A percentile compares a stretch with the other conserved stretches of the same genome.
Conservation (phyloP, 1,139 yeast species). For the Sugiyamaella grinbergsii region DNA sequence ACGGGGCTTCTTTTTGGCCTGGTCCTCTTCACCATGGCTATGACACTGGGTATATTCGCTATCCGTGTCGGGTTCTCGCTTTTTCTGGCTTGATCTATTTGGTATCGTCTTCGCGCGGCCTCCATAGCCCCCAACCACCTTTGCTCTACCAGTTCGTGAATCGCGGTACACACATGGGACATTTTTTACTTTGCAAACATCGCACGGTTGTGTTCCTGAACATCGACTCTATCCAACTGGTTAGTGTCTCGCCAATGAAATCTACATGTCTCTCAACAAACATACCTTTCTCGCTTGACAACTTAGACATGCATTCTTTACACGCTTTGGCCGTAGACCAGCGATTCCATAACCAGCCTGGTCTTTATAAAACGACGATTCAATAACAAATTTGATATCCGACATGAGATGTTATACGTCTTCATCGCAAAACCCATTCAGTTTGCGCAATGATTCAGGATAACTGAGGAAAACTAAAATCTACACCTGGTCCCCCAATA, state of each 20-base stretch:
- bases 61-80: neutral
- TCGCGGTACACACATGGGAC: slow-evolving; percentile 27
- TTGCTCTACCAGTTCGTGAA: slow-evolving; percentile 5
- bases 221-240: slow-evolving; percentile 26
- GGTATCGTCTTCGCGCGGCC: slow-evolving; percentile 4
- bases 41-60: too few species aligned
- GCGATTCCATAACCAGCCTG: slow-evolving; percentile 14
- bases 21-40: neutral
- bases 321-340: slow-evolving; percentile 26
- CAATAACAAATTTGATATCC: slow-evolving; percentile 27
- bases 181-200: slow-evolving; percentile 24
- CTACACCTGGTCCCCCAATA: neutral
- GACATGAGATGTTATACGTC: slow-evolving; percentile 21
- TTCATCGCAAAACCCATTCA: neutral
- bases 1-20: neutral
- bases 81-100: neutral
- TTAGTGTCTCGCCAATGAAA: slow-evolving; percentile 7
- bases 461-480: neutral
- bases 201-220: slow-evolving; percentile 29
- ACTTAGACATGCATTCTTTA: slow-evolving; percentile 26
- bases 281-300: slow-evolving; percentile 26
- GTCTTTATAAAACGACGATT: slow-evolving; percentile 20
- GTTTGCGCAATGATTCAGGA: neutral
- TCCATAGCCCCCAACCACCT: neutral
- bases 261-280: too few species aligned